Evolutionary conservation across 208 protist genomes (phyloP).

Genomic region (Crithidia expoeki): DNA sequence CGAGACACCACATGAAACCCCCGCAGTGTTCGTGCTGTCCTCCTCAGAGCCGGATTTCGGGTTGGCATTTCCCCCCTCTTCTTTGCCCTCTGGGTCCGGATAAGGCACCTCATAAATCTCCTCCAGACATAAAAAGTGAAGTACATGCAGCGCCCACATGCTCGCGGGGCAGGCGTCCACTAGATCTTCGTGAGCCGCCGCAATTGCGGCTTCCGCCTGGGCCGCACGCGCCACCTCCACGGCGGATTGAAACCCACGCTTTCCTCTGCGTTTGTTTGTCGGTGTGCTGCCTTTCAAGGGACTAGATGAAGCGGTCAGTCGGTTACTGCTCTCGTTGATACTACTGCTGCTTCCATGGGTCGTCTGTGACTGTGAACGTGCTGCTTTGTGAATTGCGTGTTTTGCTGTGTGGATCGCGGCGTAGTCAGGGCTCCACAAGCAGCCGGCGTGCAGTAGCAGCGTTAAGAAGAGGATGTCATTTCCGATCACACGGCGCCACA

Average conservation of each 20-base stretch:
- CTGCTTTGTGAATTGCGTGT: constrained; percentile 2
- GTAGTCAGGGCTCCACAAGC: constrained; percentile 67
- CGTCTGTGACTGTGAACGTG: not conserved
- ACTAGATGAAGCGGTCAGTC: not conserved
- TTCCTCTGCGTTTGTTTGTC: not conserved
- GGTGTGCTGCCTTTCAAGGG: not conserved
- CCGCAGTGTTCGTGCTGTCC: not conserved
- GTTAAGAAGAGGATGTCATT: constrained; percentile 67
- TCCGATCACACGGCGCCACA: constrained; percentile 71
- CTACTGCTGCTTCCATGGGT: no score
- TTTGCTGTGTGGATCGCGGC: constrained; percentile 19
- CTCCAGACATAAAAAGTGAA: constrained; percentile 56
- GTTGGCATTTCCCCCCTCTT: not conserved
- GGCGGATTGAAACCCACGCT: constrained; percentile 6
- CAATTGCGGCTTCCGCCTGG: constrained; percentile 4
- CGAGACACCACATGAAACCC: no score
- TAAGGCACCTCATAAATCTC: constrained; percentile 36
- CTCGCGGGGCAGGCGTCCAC: constrained; percentile 18
- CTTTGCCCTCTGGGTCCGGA: not conserved
- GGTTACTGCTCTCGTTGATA: no score
- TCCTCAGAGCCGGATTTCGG: no score
- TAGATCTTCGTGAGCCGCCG: constrained; percentile 7
- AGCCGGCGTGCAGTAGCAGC: constrained; percentile 73
- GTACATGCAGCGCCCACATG: constrained; percentile 47
- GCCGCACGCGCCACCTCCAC: constrained; percentile 12